Base-by-base conservation (phyloP, 192 early-diverging fungal genomes). In the Paraglomus brasilianum region DNA sequence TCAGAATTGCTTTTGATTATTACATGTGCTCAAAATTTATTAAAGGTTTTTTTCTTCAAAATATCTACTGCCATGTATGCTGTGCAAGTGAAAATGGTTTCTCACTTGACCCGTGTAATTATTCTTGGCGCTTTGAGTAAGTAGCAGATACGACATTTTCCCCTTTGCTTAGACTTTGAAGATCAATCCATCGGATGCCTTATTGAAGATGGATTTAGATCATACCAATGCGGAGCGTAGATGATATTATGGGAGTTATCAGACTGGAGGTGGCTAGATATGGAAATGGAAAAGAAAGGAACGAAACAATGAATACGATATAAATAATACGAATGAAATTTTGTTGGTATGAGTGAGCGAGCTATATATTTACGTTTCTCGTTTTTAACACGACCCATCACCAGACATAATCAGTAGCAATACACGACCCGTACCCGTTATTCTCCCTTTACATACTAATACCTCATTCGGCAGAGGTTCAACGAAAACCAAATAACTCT, bases 211-310 rank as follows among this genome's bases (percentile, higher is more conserved):
- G 15, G 87, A 83, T 60, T 92, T 15, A 92, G 70, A 69, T 94
- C 93, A 70, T 94, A 94, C 91, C 92, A 94, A 77, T 94, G 93
- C 13, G 93, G 93, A 1, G 92, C 83, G 70, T 87, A 94, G 4
- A 92, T 82, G 24, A 90, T 72, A 44, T 88, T 82, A 5, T 81
- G 66, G 41, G 87, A 70, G 43, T 85, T 81, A 45, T 82, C 77
- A 82, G 11, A 80, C 65, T 56, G 84, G 84, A 30, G 82, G 66
- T 42, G 71, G 71, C 75, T 81, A 61, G 38, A 50, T 53, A 47
- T n/a, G 30, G 10, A 24, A 51, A 66, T 55, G 0, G 3, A 45
- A 21, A 17, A 56, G 10, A 24, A 10, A 56, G 6, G 1, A 17
- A 24, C 21, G 11, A 56, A 56, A 56, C 17, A 17, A 24, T 56